Base-by-base conservation (phyloP, 2,329 filamentous ascomycete species). In the Alternaria solani region DNA sequence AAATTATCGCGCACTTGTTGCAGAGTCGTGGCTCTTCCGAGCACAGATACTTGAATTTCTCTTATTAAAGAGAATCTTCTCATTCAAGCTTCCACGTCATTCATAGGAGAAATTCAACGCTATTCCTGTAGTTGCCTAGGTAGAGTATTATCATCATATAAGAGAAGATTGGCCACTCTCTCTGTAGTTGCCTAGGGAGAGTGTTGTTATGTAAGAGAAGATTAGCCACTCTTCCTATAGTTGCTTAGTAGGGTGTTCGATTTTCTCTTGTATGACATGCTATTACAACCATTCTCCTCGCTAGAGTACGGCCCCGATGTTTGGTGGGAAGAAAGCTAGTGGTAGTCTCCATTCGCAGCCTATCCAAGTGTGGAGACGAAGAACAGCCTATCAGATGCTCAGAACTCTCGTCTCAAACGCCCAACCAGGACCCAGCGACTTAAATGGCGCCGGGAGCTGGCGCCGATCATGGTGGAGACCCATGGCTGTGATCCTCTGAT, bases 381-480 rank as follows among this genome's bases (percentile, higher is more conserved):
- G 18, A 48, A 36, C 30, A 36, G 30, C 9, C 30, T 34, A 7
- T 28, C 46, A 20, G n/a, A 36, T 36, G n/a, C 25, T 1, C 7
- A 36, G 8, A 14, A n/a, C 8, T 38, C 3, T 41, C 2, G 12
- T 41, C 38, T 39, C 38, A 20, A 39, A 20, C n/a, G 20, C n/a
- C 39, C 18, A 41, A 41, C 18, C 4, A 41, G 9, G 18, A 4
- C 18, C n/a, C 18, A 11, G 30, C 46, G 32, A 30, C 14, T 49
- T 16, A 18, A 14, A 20, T 49, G 9, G 46, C 30, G 46, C 30
- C 46, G 46, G 46, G 23, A 36, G n/a, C 46, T 49, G 20, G 20
- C 46, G 46, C 32, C 46, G 46, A 49, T 49, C 46, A 49, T 49
- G 46, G 46, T 20, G 16, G 46, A 49, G 30, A 38, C 32, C 20